These are phyloP conservation scores for Toxoplasma gondii DNA, from an alignment of 169 alveolate genomes.

Conservation along the genomic window DNA sequence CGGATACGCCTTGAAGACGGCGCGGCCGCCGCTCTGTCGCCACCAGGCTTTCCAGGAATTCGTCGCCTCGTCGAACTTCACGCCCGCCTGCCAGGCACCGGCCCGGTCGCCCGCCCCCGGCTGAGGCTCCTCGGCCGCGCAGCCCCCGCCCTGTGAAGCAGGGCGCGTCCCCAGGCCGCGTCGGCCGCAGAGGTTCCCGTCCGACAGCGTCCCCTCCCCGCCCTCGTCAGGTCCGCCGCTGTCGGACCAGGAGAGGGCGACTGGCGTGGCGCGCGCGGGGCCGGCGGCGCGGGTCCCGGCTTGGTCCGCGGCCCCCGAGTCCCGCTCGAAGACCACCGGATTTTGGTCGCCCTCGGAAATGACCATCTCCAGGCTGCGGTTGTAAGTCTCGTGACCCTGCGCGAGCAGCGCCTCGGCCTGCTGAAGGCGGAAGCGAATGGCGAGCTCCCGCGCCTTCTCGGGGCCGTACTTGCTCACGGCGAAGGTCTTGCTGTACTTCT, in stretches of 20 bases:
- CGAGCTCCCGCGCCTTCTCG: conserved; percentile 27
- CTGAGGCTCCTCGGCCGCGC: background rate
- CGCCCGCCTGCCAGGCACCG: conserved; percentile 8
- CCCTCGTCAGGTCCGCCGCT: background rate
- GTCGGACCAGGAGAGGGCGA: conserved; percentile 7
- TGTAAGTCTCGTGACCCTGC: background rate
- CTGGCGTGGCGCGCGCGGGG: background rate
- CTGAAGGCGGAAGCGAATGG: conserved; percentile 6
- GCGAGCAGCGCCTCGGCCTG: background rate
- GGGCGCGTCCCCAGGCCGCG: no score
- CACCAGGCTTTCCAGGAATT: conserved; percentile 23
- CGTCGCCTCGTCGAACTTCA: background rate
- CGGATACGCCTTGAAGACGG: background rate
- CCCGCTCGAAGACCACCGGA: background rate
- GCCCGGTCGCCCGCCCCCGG: background rate
- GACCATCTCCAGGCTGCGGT: background rate
- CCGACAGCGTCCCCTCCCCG: background rate
- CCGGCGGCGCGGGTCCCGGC: no score
- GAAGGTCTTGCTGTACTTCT: conserved; percentile 13
- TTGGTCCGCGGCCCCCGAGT: background rate
- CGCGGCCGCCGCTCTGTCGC: background rate
- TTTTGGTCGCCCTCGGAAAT: conserved; percentile 2
- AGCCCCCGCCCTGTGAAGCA: background rate
- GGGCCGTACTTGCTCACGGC: conserved; percentile 10
- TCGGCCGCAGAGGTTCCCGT: background rate